Evolutionary conservation across 177 flowering plant species (phyloP), one percentile per base, ranked within the genome.

Genomic region (Telopea speciosissima): DNA sequence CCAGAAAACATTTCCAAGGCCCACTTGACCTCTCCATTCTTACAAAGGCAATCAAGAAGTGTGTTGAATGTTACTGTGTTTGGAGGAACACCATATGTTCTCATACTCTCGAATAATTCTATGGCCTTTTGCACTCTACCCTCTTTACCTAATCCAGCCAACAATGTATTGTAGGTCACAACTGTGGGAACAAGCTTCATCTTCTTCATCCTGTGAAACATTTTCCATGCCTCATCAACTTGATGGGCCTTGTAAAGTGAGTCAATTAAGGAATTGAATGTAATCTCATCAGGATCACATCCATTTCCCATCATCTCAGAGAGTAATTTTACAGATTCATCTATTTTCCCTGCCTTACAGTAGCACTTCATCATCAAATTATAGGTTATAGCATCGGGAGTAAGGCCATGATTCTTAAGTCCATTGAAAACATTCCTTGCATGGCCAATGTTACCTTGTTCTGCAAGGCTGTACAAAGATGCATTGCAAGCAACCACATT

Each of bases 281-380:
- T 79, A 12, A 81, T 81, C 42, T 81, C 93, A 80, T 91, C 96
- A 21, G 78, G 90, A 64, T 84, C 80, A 73, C 89, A 87, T 33
- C 86, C 87, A 72, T 68, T 75, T 61, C 75, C 79, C 58, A 67
- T 71, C 99, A 95, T 95, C 76, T 88, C 86, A 28, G 72, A 72
- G 19, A 92, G 80, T 62, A 95, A 82, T 69, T 82, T 73, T 24
- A 90, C 73, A 45, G 96, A 96, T 77, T 86, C 90, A 77, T 95
- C 99, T 40, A 90, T 79, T 75, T 81, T 80, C 68, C 96, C 94
- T 1, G 79, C 85, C 67, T 88, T 88, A 67, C 86, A 83, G 66
- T 87, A 89, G 77, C 97, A 95, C 76, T 86, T 92, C 85, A 95
- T 91, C 99, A 95, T 91, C 89, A 88, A 87, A 81, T 85, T 90